These are phyloP conservation scores for Phoma sp. DNA, from an alignment of 2,329 filamentous ascomycete genomes.

Conservation along the genomic window DNA sequence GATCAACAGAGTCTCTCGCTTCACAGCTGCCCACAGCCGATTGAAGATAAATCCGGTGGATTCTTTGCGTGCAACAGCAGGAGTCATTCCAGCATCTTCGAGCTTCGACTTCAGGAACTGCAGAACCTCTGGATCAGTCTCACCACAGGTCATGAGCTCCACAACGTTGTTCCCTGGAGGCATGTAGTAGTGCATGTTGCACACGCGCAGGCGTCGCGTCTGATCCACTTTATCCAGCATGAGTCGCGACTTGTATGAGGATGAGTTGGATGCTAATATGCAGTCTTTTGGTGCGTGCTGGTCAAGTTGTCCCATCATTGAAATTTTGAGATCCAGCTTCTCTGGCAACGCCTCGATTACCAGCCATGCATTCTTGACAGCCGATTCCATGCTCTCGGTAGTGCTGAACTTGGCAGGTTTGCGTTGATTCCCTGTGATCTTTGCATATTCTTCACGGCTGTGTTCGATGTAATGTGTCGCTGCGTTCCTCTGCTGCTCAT, in stretches of 20 bases:
- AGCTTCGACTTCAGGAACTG: conserved; percentile 53
- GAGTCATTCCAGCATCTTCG: conserved; percentile 50
- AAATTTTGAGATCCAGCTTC: conserved; percentile 56
- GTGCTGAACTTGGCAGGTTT: not conserved
- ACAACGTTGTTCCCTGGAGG: conserved; percentile 52
- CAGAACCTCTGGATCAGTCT: conserved; percentile 53
- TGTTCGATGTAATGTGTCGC: conserved; percentile 18
- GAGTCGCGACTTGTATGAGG: conserved; percentile 58
- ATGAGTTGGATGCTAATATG: conserved; percentile 59
- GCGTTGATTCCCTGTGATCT: not conserved
- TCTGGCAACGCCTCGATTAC: conserved; percentile 63
- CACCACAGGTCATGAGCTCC: conserved; percentile 61
- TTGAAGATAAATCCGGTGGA: conserved; percentile 63
- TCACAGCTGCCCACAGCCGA: conserved; percentile 63
- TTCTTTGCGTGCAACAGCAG: conserved; percentile 54
- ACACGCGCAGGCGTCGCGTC: conserved; percentile 27
- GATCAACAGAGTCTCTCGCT: conserved; percentile 58
- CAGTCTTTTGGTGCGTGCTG: conserved; percentile 51
- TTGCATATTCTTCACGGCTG: conserved; percentile 4
- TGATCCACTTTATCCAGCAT: conserved; percentile 55
- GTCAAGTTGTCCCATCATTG: conserved; percentile 57
- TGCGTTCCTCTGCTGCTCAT: conserved; percentile 15
- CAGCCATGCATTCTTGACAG: conserved; percentile 58
- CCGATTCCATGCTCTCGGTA: too few relatives aligned
- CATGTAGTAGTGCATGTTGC: conserved; percentile 61